Evolutionary conservation across 148 eudicot species (phyloP), one percentile per base, ranked within the genome.

Genomic region (Chenopodium berlandieri): DNA sequence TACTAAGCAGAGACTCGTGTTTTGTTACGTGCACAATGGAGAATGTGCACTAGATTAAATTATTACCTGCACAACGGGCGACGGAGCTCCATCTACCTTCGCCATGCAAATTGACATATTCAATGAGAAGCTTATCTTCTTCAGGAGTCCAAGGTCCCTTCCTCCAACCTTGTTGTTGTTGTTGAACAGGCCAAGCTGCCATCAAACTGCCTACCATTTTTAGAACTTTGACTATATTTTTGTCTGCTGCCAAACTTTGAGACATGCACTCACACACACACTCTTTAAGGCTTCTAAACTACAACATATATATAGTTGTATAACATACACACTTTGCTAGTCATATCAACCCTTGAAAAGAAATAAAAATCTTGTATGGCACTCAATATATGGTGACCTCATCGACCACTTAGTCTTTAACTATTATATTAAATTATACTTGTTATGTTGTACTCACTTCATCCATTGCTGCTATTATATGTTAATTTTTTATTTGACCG

Each of bases 71-170:
- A 60, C 58, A 71, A 82, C 85, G 85, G 31, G 91, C 75, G 0
- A 90, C 92, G n/a, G 83, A 86, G 72, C 88, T 88, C 92, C 93
- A 90, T 73, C 93, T 54, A 7, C 93, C 93, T 50, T 90, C 93
- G 10, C 93, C 91, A 84, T 88, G 78, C 75, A 78, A 75, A 54
- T 70, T 81, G n/a, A 89, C 83, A 89, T 90, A 83, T 30, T 90
- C 81, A 68, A 47, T 60, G 19, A 88, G 90, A 30, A 88, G 71
- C 80, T 87, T 88, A 79, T 87, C 91, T 47, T 90, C 91, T 70
- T 88, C 91, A 22, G 88, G 89, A 23, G 89, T 90, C 93, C 93
- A 90, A 44, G 93, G 93, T n/a, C 93, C 91, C 77, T 89, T 90
- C 83, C 93, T 89, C 91, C 91, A 89, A 66, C 86, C 88, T 67